Conservation (phyloP, 257 asterid genomes). For the Orobanche coerulescens region DNA sequence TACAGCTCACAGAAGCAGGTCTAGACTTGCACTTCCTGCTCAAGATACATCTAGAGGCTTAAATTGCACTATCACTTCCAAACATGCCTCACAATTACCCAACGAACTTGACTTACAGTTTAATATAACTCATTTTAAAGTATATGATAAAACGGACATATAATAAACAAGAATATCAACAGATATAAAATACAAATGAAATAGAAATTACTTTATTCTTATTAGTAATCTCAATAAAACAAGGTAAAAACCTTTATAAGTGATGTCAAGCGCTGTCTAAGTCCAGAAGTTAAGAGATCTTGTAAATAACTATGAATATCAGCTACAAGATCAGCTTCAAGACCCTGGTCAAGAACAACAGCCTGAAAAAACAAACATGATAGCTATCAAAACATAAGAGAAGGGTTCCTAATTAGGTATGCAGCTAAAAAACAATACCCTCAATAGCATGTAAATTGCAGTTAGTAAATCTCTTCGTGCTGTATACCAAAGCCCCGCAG, state of each 20-base stretch:
- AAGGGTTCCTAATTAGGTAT: background rate
- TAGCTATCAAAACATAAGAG: background rate
- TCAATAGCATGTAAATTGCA: conserved; percentile 62
- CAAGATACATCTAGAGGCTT: conserved; percentile 12
- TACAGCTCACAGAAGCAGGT: conserved; percentile 5
- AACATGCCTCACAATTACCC: conserved; percentile 7
- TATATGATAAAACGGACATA: conserved; percentile 2
- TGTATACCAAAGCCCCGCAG: conserved; percentile 91
- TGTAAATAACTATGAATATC: conserved; percentile 69
- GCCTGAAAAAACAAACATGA: conserved; percentile 45
- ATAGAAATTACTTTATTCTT: conserved; percentile 12
- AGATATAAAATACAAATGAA: conserved; percentile 11
- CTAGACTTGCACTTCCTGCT: background rate
- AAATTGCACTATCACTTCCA: background rate
- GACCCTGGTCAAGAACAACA: conserved; percentile 85
- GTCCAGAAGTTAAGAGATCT: conserved; percentile 64
- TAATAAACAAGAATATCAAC: background rate
- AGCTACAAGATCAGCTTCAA: conserved; percentile 66
- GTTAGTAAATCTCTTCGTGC: conserved; percentile 87
- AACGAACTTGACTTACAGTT: conserved; percentile 7
- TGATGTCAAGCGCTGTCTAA: conserved; percentile 59
- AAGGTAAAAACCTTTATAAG: conserved; percentile 61
- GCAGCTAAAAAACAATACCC: conserved; percentile 49
- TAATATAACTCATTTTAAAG: background rate
- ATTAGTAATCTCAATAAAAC: conserved; percentile 8